These are phyloP conservation scores for Casaregolazyma suthepensis DNA, from an alignment of 1,139 yeast species.

Conservation along the genomic window DNA sequence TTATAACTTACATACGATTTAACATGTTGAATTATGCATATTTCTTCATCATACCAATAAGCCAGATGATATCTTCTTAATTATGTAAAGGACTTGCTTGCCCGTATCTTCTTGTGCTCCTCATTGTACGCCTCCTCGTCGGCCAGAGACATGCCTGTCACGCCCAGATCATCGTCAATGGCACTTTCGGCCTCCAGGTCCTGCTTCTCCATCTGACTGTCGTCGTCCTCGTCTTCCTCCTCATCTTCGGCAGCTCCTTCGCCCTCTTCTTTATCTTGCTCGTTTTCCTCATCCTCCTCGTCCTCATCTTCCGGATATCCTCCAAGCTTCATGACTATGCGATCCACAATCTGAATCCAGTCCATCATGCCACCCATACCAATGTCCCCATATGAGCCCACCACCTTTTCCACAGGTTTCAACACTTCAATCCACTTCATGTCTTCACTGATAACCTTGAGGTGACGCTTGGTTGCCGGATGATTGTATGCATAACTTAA, in stretches of 20 bases:
- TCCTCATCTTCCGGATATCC: slow-evolving; percentile 88
- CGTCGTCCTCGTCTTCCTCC: slow-evolving; percentile 38
- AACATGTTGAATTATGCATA: background rate
- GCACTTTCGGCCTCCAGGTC: slow-evolving; percentile 24
- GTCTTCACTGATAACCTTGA: slow-evolving; percentile 67
- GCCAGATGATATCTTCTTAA: background rate
- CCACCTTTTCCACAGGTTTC: slow-evolving; percentile 88
- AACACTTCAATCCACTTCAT: slow-evolving; percentile 89
- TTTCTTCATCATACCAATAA: background rate
- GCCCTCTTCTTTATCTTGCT: slow-evolving; percentile 38
- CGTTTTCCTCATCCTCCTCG: slow-evolving; percentile 65
- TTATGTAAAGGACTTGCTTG: slow-evolving; percentile 13
- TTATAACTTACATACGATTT: background rate
- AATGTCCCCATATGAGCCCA: slow-evolving; percentile 88
- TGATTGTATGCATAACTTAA: slow-evolving; percentile 85
- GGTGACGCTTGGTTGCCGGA: slow-evolving; percentile 77
- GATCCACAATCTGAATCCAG: slow-evolving; percentile 88
- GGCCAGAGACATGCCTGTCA: slow-evolving; percentile 12
- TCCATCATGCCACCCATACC: slow-evolving; percentile 98
- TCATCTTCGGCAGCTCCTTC: slow-evolving; percentile 37
- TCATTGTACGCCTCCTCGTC: slow-evolving; percentile 12
- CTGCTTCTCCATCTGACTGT: slow-evolving; percentile 40
- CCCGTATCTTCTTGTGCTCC: slow-evolving; percentile 10
- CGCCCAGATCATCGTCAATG: slow-evolving; percentile 13
- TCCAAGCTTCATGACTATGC: slow-evolving; percentile 73